These are phyloP conservation scores for Fusarium metavorans DNA, from an alignment of 2,329 filamentous ascomycete species.

Conservation along the genomic window DNA sequence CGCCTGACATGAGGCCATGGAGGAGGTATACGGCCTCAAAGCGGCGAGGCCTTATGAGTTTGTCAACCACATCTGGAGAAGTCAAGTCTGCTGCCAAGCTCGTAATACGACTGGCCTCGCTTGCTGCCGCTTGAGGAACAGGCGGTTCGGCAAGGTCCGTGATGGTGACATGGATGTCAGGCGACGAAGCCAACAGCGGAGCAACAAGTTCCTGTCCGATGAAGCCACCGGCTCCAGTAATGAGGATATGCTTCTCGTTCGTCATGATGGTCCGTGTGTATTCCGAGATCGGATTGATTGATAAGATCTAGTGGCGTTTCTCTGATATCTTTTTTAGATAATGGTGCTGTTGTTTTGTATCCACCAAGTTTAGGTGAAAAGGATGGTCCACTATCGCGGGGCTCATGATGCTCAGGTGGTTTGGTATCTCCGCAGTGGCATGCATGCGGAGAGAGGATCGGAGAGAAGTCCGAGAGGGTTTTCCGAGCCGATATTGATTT, in stretches of 20 bases:
- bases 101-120: slow-evolving; percentile 44
- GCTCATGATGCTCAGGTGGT: slow-evolving; percentile 13
- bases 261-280: slow-evolving; percentile 20
- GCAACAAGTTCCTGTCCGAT: slow-evolving; percentile 71
- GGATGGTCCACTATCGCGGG: slow-evolving; percentile 33
- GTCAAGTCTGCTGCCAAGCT: slow-evolving; percentile 44
- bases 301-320: slow-evolving; percentile 2
- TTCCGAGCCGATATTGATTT: not conserved
- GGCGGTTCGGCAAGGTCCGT: slow-evolving; percentile 68
- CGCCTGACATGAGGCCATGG: slow-evolving; percentile 74
- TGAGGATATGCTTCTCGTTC: slow-evolving; percentile 59
- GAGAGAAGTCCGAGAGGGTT: slow-evolving; percentile 31
- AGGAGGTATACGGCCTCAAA: slow-evolving; percentile 67
- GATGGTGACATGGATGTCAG: slow-evolving; percentile 60
- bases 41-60: slow-evolving; percentile 45
- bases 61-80: slow-evolving; percentile 29
- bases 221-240: slow-evolving; percentile 74
- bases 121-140: slow-evolving; percentile 54
- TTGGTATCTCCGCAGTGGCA: slow-evolving; percentile 26
- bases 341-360: not conserved
- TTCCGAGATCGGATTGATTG: slow-evolving; percentile 6
- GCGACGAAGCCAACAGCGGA: slow-evolving; percentile 60
- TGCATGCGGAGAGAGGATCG: slow-evolving; percentile 28
- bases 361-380: slow-evolving; percentile 13
- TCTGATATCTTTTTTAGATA: not conserved